Evolutionary conservation across 495 filamentous ascomycete species (phyloP), one percentile per base, ranked within the genome.

Genomic region (Talaromyces liani): DNA sequence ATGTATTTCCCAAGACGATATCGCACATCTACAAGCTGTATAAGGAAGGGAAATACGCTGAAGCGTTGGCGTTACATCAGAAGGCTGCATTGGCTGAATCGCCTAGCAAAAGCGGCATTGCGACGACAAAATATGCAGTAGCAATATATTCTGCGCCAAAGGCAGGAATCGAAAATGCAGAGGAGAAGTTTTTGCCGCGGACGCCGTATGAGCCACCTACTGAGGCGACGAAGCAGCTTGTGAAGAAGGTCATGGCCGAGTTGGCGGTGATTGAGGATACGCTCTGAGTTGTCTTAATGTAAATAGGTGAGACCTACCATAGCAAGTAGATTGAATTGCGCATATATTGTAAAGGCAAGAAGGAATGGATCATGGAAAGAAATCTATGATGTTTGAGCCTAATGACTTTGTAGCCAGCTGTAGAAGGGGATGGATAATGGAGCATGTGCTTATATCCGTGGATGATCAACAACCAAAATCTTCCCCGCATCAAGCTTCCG

Each of bases 101-200:
- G 58, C 78, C 82, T 49, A 79, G 80, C 64, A 87, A 86, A 70
- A 72, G 72, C 49, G 87, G 87, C 3, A 87, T 89, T 69, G 83
- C 85, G 31, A 76, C 78, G 25, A 86, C 84, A 27, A 90, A 90
- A 73, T 89, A 85, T 71, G 87, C 83, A 1, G 83, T 82, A 4
- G 79, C 82, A 5, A 64, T 85, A 25, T 81, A 79, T 57, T 80
- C 82, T 47, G 87, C 81, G 18, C 75, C 73, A 66, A 73, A 70
- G 36, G 87, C 84, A 7, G 83, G 83, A 5, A 83, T 88, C 64
- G 79, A 80, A 71, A 80, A 68, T 33, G 83, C 80, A 6, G 79
- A 76, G 71, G 76, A 80, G 67, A 80, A 79, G 73, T 71, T 88
- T 65, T 73, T 72, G 72, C 82, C 85, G 10, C 76, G 86, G 60